Evolutionary conservation across 306 rosid species (phyloP), one percentile per base, ranked within the genome.

Genomic region (Argentina anserina): DNA sequence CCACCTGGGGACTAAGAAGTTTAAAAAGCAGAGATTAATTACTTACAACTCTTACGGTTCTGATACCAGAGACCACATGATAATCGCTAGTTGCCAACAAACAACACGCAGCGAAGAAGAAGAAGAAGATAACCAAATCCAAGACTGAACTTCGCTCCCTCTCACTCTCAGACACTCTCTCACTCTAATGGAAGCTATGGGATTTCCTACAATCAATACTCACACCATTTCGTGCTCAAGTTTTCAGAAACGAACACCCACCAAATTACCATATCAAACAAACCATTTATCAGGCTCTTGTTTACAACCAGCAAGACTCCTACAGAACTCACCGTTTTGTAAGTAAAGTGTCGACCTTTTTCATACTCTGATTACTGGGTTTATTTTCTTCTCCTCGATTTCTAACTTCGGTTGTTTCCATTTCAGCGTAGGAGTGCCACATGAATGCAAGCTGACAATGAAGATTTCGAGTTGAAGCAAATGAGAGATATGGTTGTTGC

Each of bases 401-500:
- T 80, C 41, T 55, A 7, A 73, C 7, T 21, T 29, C 63, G 71
- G 67, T 75, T 26, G 15, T 78, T 53, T 23, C 26, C 13, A 14
- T 53, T 78, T 49, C 75, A 83, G 86, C 68, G 45, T 71, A 56
- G 81, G 84, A 78, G 81, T 41, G 77, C 71, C 3, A 74, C 85
- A 75, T 86, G 87, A 31, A 86, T 78, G 78, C 84, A 73, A 79
- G 82, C 85, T 65, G 95, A 85, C 41, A 71, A 50, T 75, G 96
- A 84, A 70, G 97, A 91, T 71, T 85, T 73, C 70, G 98, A 91
- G 77, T 69, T 91, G 90, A 91, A 94, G 88, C 98, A 94, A 87
- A 76, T 81, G 83, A 91, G 85, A 82, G 97, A 89, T 67, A 88
- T 94, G 96, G 87, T 90, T 82, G 92, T 97, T 74, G 96, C 98